Evolutionary conservation across 176 grass and related monocot genomes (phyloP).

Genomic region (Eremochloa ophiuroides): DNA sequence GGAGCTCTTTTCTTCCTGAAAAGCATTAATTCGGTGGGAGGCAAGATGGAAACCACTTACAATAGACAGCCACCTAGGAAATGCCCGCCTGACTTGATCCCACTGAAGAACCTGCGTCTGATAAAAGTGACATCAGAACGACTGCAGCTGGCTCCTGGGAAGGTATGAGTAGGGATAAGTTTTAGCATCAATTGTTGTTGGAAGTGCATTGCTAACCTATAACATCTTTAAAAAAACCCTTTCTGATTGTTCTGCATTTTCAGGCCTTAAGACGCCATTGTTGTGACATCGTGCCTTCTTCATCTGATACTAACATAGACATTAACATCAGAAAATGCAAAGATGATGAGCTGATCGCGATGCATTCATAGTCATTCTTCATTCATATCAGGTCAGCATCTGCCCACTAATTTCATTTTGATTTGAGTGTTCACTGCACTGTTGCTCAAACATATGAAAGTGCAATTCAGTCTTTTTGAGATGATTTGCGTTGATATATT

Average conservation of each 20-base stretch:
- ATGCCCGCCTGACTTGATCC: conserved; percentile 42
- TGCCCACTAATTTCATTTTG: neutral
- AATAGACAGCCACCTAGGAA: conserved; percentile 45
- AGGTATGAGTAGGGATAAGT: conserved; percentile 45
- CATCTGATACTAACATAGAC: conserved; percentile 47
- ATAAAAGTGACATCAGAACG: conserved; percentile 50
- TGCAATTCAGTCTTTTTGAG: neutral
- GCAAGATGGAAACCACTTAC: conserved; percentile 55
- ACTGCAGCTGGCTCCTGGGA: conserved; percentile 38
- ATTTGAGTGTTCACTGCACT: neutral
- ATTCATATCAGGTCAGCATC: conserved; percentile 34
- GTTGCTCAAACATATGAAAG: neutral
- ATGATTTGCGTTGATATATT: neutral
- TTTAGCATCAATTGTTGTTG: neutral
- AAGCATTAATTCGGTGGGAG: conserved; percentile 29
- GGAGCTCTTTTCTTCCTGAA: conserved; percentile 65
- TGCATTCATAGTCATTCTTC: conserved; percentile 53
- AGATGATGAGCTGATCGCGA: conserved; percentile 81
- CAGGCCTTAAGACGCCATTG: conserved; percentile 77
- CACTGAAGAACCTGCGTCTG: conserved; percentile 36
- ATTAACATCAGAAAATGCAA: conserved; percentile 82
- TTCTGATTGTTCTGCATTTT: conserved; percentile 20
- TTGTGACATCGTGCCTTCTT: conserved; percentile 76
- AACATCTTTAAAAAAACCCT: neutral
- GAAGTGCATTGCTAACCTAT: neutral